These are phyloP conservation scores for Colletotrichum sp. DNA, from an alignment of 2,329 filamentous ascomycete genomes.

Conservation along the genomic window DNA sequence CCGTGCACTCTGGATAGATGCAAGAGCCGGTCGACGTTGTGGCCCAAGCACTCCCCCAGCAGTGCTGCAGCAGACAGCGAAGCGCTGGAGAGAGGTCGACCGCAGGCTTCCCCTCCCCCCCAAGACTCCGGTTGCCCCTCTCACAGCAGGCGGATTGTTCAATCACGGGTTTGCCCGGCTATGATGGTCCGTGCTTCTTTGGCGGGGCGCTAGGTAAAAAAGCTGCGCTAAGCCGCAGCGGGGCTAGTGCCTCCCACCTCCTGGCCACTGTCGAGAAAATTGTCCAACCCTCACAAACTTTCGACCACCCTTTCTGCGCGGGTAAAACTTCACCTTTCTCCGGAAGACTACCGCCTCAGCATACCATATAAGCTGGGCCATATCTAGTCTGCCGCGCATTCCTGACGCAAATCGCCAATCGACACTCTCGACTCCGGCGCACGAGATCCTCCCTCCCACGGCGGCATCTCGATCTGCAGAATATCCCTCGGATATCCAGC, in stretches of 20 bases:
- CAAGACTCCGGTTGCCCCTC: not conserved
- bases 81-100: not conserved
- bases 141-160: constrained; percentile 15
- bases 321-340: constrained; percentile 48
- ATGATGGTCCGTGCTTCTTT: constrained; percentile 2
- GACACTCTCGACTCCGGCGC: constrained; percentile 6
- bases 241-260: constrained; percentile 46
- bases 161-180: constrained; percentile 21
- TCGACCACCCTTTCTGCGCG: constrained; percentile 41
- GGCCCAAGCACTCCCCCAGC: not conserved
- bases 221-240: constrained; percentile 2
- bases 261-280: constrained; percentile 43
- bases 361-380: constrained; percentile 14
- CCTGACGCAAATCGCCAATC: constrained; percentile 27
- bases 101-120: not conserved
- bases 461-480: not conserved
- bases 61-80: not conserved
- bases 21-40: not conserved
- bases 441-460: not conserved
- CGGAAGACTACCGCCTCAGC: constrained; percentile 44
- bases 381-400: constrained; percentile 40
- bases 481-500: constrained; percentile 18
- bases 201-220: constrained; percentile 20
- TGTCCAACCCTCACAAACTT: constrained; percentile 46
- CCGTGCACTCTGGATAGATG: not conserved